phyloP scores from a whole-genome alignment of 2,329 filamentous ascomycete species.

The Fusarium goolgardi region DNA sequence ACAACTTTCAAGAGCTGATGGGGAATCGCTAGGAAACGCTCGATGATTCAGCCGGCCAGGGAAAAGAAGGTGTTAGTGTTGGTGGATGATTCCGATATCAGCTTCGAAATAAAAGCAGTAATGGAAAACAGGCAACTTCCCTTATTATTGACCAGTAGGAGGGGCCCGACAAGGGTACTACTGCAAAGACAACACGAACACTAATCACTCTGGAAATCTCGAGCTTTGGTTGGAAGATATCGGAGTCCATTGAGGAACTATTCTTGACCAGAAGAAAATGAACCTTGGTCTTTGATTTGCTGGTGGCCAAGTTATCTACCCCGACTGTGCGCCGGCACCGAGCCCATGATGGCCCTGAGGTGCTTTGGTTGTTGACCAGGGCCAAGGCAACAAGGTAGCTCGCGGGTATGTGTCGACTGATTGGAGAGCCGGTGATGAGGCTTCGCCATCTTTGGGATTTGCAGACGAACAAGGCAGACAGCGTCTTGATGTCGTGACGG shows the following conservation, averaged over 20 bases:
- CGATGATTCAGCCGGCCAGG: background rate
- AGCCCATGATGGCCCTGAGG: background rate
- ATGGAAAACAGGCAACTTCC: background rate
- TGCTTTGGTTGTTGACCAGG: background rate
- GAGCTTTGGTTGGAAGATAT: background rate
- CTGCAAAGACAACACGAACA: conserved; percentile 2
- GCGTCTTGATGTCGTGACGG: background rate
- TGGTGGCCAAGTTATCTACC: background rate
- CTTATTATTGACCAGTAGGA: conserved; percentile 9
- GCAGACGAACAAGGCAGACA: background rate
- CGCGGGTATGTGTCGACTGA: background rate
- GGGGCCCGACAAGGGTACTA: conserved; percentile 14
- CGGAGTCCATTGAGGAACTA: background rate
- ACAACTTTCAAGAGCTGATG: background rate
- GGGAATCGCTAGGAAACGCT: background rate
- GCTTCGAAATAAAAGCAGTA: background rate
- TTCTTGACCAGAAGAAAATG: conserved; percentile 1
- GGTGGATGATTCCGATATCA: background rate
- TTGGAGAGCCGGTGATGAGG: background rate
- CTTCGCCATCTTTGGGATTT: background rate
- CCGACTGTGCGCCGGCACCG: background rate
- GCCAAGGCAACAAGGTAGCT: background rate
- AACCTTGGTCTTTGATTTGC: background rate
- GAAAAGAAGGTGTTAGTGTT: background rate
- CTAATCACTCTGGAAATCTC: background rate